A percentile compares a stretch with the other conserved stretches of the same genome.
Evolutionary conservation across 2,329 filamentous ascomycete genomes (phyloP).

Genomic region (Aspergillus sp.): DNA sequence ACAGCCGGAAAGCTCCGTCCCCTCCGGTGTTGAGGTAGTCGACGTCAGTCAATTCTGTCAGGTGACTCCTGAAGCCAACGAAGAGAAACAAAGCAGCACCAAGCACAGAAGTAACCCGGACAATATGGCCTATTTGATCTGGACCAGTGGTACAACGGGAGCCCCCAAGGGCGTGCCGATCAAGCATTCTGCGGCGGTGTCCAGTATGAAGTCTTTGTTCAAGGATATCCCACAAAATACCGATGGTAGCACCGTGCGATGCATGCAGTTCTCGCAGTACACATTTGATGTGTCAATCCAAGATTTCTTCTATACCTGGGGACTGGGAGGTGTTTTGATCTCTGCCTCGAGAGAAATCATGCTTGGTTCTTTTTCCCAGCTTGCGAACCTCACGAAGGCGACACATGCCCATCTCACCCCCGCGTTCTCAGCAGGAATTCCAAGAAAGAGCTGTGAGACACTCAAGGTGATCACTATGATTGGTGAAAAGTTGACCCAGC

Average conservation of each 20-base stretch:
- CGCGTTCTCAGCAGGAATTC: conserved; percentile 31
- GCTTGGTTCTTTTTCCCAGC: conserved; percentile 27
- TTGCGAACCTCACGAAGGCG: conserved; percentile 26
- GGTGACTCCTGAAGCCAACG: background rate
- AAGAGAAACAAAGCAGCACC: background rate
- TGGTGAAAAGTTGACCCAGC: conserved; percentile 33
- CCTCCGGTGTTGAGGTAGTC: conserved; percentile 27
- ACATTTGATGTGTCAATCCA: conserved; percentile 44
- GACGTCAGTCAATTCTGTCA: conserved; percentile 26
- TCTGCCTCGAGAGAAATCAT: conserved; percentile 28
- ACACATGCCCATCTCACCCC: conserved; percentile 34
- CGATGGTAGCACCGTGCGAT: conserved; percentile 27
- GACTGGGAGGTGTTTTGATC: conserved; percentile 27
- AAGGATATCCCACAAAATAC: conserved; percentile 31
- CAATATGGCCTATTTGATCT: conserved; percentile 40
- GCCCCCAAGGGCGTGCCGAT: conserved; percentile 42
- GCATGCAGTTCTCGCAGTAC: conserved; percentile 39
- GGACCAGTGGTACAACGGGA: conserved; percentile 39
- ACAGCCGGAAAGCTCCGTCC: conserved; percentile 26
- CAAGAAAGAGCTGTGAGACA: conserved; percentile 26
- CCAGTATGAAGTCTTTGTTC: conserved; percentile 37
- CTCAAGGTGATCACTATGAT: conserved; percentile 36
- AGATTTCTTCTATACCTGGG: conserved; percentile 34
- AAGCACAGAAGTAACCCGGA: conserved; percentile 10
- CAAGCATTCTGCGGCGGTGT: conserved; percentile 35